Conservation (phyloP, 2,329 filamentous ascomycete genomes). For the Lachnellula suecica region DNA sequence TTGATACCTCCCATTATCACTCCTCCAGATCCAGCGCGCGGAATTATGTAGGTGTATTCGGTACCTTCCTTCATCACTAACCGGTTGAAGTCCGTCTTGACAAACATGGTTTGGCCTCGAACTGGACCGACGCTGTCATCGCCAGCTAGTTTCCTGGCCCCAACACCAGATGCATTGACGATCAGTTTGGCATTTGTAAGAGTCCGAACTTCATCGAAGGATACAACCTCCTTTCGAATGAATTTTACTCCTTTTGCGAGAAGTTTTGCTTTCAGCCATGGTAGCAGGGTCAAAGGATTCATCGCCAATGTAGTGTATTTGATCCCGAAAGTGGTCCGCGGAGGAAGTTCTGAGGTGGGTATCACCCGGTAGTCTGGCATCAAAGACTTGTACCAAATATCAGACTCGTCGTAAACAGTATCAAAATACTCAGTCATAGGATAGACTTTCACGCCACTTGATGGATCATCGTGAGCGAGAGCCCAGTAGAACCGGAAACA, state of each 20-base stretch:
- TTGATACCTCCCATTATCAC: slow-evolving; percentile 28
- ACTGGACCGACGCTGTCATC: slow-evolving; percentile 21
- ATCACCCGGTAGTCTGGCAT: slow-evolving; percentile 23
- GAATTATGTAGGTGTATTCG: slow-evolving; percentile 29
- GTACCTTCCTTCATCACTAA: slow-evolving; percentile 24
- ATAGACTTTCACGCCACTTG: slow-evolving; percentile 23
- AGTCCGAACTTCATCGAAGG: slow-evolving; percentile 13
- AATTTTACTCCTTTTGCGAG: slow-evolving; percentile 22
- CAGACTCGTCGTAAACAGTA: slow-evolving; percentile 11
- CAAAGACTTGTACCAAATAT: slow-evolving; percentile 22
- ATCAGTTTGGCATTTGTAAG: slow-evolving; percentile 16
- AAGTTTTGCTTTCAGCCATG: slow-evolving; percentile 21
- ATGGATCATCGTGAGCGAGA: slow-evolving; percentile 17
- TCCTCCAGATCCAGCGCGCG: slow-evolving; percentile 20
- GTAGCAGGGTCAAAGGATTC: slow-evolving; percentile 22
- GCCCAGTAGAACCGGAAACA: slow-evolving; percentile 24
- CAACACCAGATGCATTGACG: slow-evolving; percentile 26
- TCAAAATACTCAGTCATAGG: slow-evolving; percentile 28
- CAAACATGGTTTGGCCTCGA: slow-evolving; percentile 28
- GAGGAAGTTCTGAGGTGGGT: slow-evolving; percentile 12
- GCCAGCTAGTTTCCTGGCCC: slow-evolving; percentile 16
- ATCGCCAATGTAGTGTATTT: slow-evolving; percentile 25
- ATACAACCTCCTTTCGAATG: slow-evolving; percentile 15
- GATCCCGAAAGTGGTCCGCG: slow-evolving; percentile 16
- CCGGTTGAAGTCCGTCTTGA: slow-evolving; percentile 20